Conservation (phyloP, 179 eudicot species). For the Beta lomatogona region DNA sequence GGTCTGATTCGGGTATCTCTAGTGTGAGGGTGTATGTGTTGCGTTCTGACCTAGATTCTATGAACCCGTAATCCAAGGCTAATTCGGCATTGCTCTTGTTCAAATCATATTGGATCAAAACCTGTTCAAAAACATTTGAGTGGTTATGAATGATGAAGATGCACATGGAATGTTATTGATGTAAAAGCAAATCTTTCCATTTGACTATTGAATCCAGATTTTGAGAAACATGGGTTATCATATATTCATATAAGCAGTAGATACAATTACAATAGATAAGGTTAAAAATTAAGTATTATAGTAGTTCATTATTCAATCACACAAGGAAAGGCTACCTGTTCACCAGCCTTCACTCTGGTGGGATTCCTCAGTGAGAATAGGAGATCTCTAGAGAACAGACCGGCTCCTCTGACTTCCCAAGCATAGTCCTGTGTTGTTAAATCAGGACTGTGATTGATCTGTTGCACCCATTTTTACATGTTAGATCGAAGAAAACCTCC, state of each 20-base stretch:
- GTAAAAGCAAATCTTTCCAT: not conserved
- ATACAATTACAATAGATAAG: not conserved
- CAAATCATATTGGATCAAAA: conserved; percentile 81
- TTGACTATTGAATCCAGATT: not conserved
- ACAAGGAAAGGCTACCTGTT: conserved; percentile 63
- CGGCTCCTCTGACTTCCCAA: conserved; percentile 87
- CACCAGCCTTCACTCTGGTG: conserved; percentile 85
- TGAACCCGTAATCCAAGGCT: conserved; percentile 93
- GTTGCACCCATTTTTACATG: conserved; percentile 30
- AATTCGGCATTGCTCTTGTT: conserved; percentile 91
- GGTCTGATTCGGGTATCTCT: conserved; percentile 81
- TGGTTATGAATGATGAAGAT: conserved; percentile 3
- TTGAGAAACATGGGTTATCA: not conserved
- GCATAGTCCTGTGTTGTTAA: conserved; percentile 78
- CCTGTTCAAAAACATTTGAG: conserved; percentile 39
- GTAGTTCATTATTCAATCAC: not conserved
- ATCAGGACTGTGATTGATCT: conserved; percentile 83
- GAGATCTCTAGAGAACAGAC: conserved; percentile 87
- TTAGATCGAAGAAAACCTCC: conserved; percentile 15
- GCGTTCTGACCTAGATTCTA: conserved; percentile 65
- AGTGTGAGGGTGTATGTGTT: conserved; percentile 78
- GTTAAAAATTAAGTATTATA: not conserved
- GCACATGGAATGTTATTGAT: not conserved
- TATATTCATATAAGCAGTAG: not conserved
- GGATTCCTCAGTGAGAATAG: conserved; percentile 76